phyloP scores from a whole-genome alignment of 495 filamentous ascomycete genomes.

The Xylaria grammica region DNA sequence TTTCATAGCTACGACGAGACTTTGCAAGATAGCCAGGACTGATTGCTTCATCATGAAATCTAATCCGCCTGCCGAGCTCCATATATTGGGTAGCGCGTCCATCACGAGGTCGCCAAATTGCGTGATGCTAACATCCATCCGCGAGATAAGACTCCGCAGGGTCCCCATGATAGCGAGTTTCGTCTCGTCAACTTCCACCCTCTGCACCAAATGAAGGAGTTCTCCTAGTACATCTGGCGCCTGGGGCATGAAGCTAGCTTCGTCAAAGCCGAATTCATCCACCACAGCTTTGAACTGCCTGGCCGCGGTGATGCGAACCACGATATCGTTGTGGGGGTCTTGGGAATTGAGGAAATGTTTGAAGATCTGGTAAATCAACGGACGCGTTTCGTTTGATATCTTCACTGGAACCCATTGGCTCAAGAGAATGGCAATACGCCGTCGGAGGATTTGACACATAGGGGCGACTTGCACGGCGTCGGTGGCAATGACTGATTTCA shows the following conservation, averaged over 20 bases:
- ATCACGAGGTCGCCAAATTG: slow-evolving; percentile 83
- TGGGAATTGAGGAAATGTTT: slow-evolving; percentile 80
- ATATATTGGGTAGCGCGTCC: slow-evolving; percentile 76
- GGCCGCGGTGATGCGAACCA: slow-evolving; percentile 90
- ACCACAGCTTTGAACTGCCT: slow-evolving; percentile 77
- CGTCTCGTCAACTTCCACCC: slow-evolving; percentile 82
- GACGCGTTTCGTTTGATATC: slow-evolving; percentile 63
- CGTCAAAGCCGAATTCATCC: slow-evolving; percentile 82
- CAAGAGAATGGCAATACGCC: slow-evolving; percentile 84
- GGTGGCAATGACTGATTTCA: slow-evolving; percentile 72
- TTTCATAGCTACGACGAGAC: slow-evolving; percentile 81
- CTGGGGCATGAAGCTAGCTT: slow-evolving; percentile 73
- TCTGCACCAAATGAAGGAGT: slow-evolving; percentile 76
- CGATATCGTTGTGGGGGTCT: slow-evolving; percentile 83
- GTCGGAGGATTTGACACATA: slow-evolving; percentile 83
- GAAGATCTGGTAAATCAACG: slow-evolving; percentile 87
- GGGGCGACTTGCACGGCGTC: slow-evolving; percentile 79
- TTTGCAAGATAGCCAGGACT: slow-evolving; percentile 80
- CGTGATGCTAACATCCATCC: slow-evolving; percentile 75
- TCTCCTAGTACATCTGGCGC: slow-evolving; percentile 68
- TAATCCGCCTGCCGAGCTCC: slow-evolving; percentile 80
- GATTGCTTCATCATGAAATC: slow-evolving; percentile 87
- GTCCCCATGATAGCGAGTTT: slow-evolving; percentile 87
- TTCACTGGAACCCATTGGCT: slow-evolving; percentile 88
- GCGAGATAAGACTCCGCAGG: slow-evolving; percentile 75